Percentiles rank a stretch among this genome's conserved stretches.
These are phyloP conservation scores for Termitomyces titanicus DNA, from an alignment of 768 basidiomycete species.

Conservation along the genomic window DNA sequence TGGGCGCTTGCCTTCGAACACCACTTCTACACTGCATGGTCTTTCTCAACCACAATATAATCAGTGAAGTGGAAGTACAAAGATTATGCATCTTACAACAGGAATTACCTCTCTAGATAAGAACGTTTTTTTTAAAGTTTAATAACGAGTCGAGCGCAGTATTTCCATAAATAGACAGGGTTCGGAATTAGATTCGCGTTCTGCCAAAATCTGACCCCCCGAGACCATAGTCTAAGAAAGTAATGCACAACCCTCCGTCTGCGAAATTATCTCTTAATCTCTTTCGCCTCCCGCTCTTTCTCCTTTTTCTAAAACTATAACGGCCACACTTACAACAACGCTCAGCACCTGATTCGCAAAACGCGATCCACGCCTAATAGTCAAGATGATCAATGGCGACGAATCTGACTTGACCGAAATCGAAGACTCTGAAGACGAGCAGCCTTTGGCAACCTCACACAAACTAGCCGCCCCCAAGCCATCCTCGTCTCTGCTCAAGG, in stretches of 20 bases:
- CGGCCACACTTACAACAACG: neutral
- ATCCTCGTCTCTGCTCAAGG: neutral
- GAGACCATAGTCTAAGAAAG: neutral
- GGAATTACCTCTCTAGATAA: neutral
- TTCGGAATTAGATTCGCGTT: neutral
- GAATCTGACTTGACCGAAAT: conserved; percentile 48
- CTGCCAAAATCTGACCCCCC: neutral
- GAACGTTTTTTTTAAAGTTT: no score
- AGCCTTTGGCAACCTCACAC: conserved; percentile 16
- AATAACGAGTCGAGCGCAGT: no score
- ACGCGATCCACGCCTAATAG: neutral
- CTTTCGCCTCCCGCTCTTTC: neutral
- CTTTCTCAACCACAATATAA: no score
- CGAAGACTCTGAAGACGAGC: conserved; percentile 35
- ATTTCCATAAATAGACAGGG: neutral
- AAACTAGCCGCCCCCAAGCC: conserved; percentile 15
- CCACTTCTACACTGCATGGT: neutral
- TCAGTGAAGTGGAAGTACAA: neutral
- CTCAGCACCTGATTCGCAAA: neutral
- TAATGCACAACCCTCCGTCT: neutral
- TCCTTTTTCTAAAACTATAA: neutral
- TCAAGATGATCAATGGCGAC: conserved; percentile 8
- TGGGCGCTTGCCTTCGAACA: no score
- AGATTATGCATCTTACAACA: neutral
- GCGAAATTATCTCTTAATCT: neutral